phyloP scores from a whole-genome alignment of 148 eudicot species.

The Linanthus parryae region DNA sequence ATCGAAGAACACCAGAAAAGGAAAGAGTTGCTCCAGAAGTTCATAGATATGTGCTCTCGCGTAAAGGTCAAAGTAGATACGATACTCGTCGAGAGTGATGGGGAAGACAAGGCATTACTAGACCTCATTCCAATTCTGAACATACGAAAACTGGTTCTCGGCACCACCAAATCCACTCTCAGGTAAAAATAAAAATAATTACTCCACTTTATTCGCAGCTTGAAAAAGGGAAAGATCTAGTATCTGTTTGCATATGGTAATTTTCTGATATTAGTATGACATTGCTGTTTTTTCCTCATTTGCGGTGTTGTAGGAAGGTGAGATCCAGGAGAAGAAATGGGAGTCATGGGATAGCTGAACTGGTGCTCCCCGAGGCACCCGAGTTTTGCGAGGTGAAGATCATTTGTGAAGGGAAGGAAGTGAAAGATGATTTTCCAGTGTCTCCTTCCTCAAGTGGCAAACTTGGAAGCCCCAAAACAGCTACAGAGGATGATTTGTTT shows the following conservation, averaged over 20 bases:
- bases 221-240: no score
- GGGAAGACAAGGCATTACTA: conserved; percentile 51
- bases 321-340: conserved; percentile 46
- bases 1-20: conserved; percentile 53
- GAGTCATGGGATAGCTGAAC: conserved; percentile 30
- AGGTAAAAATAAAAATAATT: no score
- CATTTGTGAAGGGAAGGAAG: conserved; percentile 67
- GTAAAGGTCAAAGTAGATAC: conserved; percentile 78
- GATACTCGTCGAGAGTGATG: conserved; percentile 71
- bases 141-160: conserved; percentile 55
- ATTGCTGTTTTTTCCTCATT: no score
- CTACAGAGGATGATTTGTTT: neutral
- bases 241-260: no score
- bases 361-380: conserved; percentile 46
- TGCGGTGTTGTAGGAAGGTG: conserved; percentile 37
- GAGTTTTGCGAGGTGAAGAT: conserved; percentile 52
- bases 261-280: no score
- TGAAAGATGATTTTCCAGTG: conserved; percentile 5
- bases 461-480: neutral
- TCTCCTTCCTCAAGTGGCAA: conserved; percentile 3
- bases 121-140: conserved; percentile 78
- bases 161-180: conserved; percentile 53
- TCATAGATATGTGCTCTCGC: conserved; percentile 43
- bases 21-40: conserved; percentile 50
- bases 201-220: no score